These are phyloP conservation scores for Moesziomyces sp. DNA, from an alignment of 1,284 basidiomycete species.

Conservation along the genomic window DNA sequence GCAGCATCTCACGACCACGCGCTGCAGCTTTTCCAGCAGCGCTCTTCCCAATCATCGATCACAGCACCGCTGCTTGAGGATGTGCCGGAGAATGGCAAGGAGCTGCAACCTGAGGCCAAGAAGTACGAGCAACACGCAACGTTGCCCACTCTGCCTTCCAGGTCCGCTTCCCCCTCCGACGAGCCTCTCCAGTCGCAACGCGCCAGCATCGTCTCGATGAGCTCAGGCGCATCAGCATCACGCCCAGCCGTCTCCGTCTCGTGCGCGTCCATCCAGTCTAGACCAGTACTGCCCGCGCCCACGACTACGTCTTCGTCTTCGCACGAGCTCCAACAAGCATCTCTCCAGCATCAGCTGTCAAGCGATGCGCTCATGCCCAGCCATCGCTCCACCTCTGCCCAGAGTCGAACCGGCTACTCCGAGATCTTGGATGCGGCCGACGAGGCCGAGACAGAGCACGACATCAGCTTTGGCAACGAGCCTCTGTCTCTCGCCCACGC, in stretches of 20 bases:
- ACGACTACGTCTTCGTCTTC: constrained; percentile 4
- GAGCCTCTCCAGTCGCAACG: constrained; percentile 23
- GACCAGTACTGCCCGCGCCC: neutral
- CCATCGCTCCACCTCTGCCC: constrained; percentile 7
- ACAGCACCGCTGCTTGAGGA: too few species aligned
- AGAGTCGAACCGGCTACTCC: constrained; percentile 27
- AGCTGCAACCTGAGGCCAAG: neutral
- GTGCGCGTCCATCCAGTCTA: neutral
- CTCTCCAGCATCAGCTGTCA: constrained; percentile 10
- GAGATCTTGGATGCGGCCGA: constrained; percentile 24
- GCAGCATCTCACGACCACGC: too few species aligned
- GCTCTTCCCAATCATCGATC: too few species aligned
- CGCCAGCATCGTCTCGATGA: constrained; percentile 29
- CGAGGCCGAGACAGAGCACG: constrained; percentile 18
- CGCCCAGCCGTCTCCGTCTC: constrained; percentile 10
- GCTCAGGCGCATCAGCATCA: constrained; percentile 14
- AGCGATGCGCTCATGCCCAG: constrained; percentile 13
- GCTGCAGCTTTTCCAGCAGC: too few species aligned
- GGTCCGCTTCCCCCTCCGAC: constrained; percentile 12
- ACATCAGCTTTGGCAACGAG: constrained; percentile 16
- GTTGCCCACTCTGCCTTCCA: neutral
- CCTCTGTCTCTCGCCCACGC: constrained; percentile 15
- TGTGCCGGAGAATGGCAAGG: too few species aligned
- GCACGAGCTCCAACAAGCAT: constrained; percentile 17
- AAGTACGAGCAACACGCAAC: neutral